phyloP scores from a whole-genome alignment of 495 filamentous ascomycete genomes.

The Aspergillus leporis region DNA sequence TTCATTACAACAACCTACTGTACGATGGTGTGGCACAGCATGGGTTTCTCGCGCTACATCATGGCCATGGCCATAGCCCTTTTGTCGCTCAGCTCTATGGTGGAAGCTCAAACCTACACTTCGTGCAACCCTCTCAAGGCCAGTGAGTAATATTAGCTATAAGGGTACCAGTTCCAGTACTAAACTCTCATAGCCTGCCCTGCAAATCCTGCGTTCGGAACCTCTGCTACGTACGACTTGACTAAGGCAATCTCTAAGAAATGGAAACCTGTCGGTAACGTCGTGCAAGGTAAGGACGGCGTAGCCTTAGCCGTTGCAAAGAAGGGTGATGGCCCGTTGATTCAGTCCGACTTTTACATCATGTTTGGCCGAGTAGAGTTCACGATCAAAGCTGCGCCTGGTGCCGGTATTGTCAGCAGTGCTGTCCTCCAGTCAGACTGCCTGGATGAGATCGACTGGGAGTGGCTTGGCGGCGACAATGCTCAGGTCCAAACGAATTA shows the following conservation, averaged over 20 bases:
- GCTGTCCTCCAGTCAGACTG: slow-evolving; percentile 82
- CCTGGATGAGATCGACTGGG: slow-evolving; percentile 90
- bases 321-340: slow-evolving; percentile 77
- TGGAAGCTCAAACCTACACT: neutral
- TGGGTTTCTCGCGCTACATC: neutral
- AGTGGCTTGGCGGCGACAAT: slow-evolving; percentile 71
- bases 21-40: neutral
- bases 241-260: slow-evolving; percentile 64
- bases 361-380: slow-evolving; percentile 68
- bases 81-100: neutral
- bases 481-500: slow-evolving; percentile 74
- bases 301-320: slow-evolving; percentile 79
- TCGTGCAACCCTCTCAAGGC: neutral
- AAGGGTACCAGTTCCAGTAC: neutral
- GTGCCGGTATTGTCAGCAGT: slow-evolving; percentile 66
- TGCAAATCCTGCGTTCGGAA: slow-evolving; percentile 78
- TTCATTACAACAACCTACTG: neutral
- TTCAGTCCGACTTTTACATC: slow-evolving; percentile 73
- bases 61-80: neutral
- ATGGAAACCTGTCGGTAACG: slow-evolving; percentile 66
- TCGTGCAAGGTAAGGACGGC: slow-evolving; percentile 73
- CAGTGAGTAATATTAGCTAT: neutral
- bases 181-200: slow-evolving; percentile 56
- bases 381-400: slow-evolving; percentile 59
- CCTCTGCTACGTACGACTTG: slow-evolving; percentile 77